Conservation (phyloP, 768 basidiomycete species). For the Leccinellum rugosiceps region DNA sequence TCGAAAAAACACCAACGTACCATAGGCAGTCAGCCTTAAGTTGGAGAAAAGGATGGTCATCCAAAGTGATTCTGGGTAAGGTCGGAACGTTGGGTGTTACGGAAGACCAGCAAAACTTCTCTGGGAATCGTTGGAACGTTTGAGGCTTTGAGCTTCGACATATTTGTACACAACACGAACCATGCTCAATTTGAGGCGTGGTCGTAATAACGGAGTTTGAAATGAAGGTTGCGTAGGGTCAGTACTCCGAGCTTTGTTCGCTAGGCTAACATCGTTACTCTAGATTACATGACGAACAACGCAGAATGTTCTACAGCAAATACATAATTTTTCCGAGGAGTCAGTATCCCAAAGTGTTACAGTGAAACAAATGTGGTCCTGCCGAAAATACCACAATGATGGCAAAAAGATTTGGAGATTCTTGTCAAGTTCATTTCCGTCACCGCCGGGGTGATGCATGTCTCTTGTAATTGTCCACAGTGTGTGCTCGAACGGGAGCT, state of each 20-base stretch:
- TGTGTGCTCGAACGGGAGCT: constrained; percentile 27
- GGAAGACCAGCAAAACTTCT: not conserved
- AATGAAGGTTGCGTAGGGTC: not conserved
- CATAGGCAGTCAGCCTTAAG: constrained; percentile 49
- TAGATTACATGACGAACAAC: constrained; percentile 13
- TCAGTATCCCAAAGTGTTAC: constrained; percentile 5
- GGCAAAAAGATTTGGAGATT: constrained; percentile 1
- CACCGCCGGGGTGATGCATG: constrained; percentile 46
- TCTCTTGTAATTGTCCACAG: constrained; percentile 36
- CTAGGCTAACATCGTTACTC: too few relatives aligned
- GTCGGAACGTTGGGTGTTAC: constrained; percentile 4
- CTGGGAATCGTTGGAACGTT: constrained; percentile 18
- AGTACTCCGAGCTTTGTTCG: too few relatives aligned
- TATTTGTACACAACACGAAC: constrained; percentile 13
- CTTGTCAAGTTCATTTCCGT: constrained; percentile 17
- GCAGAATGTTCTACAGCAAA: constrained; percentile 3
- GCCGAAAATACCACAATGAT: constrained; percentile 8
- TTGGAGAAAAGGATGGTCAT: constrained; percentile 67
- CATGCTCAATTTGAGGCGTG: not conserved
- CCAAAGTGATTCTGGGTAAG: not conserved
- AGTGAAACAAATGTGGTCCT: constrained; percentile 8
- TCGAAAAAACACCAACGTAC: constrained; percentile 34
- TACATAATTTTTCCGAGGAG: constrained; percentile 5
- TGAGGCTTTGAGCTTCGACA: constrained; percentile 11
- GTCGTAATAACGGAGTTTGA: constrained; percentile 9